Percentiles rank a stretch among this genome's conserved stretches.
Conservation (phyloP, 1,139 yeast species). For the Candida tetrigidarum region DNA sequence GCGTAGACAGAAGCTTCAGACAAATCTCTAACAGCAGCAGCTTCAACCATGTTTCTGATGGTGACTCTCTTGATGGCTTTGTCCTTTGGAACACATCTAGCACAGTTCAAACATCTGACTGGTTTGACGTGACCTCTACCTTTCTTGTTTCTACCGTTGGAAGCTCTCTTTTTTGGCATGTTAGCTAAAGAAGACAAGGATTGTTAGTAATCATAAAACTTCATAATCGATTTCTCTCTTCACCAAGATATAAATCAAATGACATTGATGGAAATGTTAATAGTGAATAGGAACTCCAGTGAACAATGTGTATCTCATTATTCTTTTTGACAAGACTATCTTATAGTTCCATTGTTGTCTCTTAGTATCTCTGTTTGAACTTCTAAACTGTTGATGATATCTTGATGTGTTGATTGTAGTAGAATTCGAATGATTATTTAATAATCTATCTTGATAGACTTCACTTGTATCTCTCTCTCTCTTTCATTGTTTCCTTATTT, state of each 20-base stretch:
- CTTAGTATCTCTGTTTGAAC: no score
- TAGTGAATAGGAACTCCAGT: no score
- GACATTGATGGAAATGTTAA: background rate
- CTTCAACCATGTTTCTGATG: constrained; percentile 99
- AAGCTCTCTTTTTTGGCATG: constrained; percentile 99
- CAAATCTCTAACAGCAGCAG: constrained; percentile 99
- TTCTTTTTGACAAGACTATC: no score
- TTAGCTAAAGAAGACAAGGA: constrained; percentile 26
- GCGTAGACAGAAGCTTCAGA: constrained; percentile 99
- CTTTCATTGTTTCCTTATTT: background rate
- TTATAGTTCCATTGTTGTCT: no score
- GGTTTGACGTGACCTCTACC: constrained; percentile 99
- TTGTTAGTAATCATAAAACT: constrained; percentile 26
- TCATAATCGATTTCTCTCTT: background rate
- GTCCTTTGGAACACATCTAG: constrained; percentile 99
- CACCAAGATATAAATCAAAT: background rate
- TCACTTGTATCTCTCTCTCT: no score
- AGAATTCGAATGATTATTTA: no score
- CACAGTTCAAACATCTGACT: constrained; percentile 99
- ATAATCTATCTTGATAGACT: no score
- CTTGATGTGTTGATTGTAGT: no score
- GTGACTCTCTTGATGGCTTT: constrained; percentile 99
- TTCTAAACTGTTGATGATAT: no score
- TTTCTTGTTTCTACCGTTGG: constrained; percentile 99
- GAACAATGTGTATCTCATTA: no score